Conservation (phyloP, 441 rosid species). For the Arabidopsis lyrata region DNA sequence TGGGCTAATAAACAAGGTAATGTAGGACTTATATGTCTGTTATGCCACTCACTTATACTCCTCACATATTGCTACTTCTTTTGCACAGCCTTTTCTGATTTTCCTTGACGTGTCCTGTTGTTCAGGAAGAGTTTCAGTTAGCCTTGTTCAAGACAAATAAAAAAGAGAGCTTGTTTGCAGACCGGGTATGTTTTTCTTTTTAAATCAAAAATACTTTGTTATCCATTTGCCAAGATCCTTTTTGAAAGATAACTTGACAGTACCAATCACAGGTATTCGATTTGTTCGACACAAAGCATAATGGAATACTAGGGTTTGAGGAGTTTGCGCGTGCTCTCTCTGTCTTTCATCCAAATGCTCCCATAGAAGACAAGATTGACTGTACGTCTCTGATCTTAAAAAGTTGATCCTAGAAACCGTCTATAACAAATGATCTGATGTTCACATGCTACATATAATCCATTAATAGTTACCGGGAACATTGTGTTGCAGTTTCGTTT, state of each 20-base stretch:
- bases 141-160: slow-evolving; percentile 72
- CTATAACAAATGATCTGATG: not conserved
- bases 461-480: not conserved
- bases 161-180: slow-evolving; percentile 75
- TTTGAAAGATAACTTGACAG: slow-evolving; percentile 10
- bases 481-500: slow-evolving; percentile 66
- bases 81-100: slow-evolving; percentile 10
- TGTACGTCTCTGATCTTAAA: slow-evolving; percentile 49
- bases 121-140: slow-evolving; percentile 71
- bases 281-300: slow-evolving; percentile 72
- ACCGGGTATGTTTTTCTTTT: slow-evolving; percentile 49
- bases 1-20: slow-evolving; percentile 94
- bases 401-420: slow-evolving; percentile 13
- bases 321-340: slow-evolving; percentile 69
- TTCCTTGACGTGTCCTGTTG: not conserved
- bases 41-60: not conserved
- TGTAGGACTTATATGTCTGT: slow-evolving; percentile 7
- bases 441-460: slow-evolving; percentile 10
- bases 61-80: slow-evolving; percentile 15
- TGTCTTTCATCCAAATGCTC: slow-evolving; percentile 73
- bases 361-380: slow-evolving; percentile 65
- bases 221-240: slow-evolving; percentile 7
- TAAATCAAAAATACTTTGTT: not conserved
- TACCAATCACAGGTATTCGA: slow-evolving; percentile 57
- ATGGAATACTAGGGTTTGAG: slow-evolving; percentile 74